These are phyloP conservation scores for Fusarium compactum DNA, from an alignment of 2,329 filamentous ascomycete genomes.

Conservation along the genomic window DNA sequence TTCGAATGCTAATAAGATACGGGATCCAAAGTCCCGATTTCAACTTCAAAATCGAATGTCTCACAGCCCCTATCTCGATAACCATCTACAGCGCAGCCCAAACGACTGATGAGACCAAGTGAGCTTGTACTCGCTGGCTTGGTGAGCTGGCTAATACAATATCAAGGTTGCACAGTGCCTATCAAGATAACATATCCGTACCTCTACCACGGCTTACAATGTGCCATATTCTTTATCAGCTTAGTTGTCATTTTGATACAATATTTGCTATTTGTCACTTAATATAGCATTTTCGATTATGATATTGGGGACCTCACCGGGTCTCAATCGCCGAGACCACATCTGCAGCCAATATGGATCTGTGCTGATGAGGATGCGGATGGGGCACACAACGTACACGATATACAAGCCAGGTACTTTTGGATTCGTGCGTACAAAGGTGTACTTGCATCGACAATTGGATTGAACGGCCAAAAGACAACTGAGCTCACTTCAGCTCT, in stretches of 20 bases:
- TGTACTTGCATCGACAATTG: conserved; percentile 20
- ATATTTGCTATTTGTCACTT: background rate
- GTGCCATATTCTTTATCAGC: background rate
- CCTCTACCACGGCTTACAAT: background rate
- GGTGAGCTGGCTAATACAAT: background rate
- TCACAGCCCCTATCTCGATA: conserved; percentile 16
- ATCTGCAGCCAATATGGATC: conserved; percentile 39
- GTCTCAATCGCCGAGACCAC: conserved; percentile 20
- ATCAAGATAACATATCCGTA: conserved; percentile 5
- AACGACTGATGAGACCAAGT: conserved; percentile 5
- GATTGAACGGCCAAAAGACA: background rate
- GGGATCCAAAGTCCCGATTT: background rate
- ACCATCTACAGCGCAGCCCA: conserved; percentile 12
- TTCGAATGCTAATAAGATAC: no score
- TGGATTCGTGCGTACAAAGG: conserved; percentile 29
- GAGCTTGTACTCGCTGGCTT: background rate
- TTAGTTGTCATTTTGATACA: background rate
- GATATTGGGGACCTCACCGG: conserved; percentile 25
- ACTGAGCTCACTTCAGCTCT: conserved; percentile 30
- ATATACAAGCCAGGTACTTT: conserved; percentile 36
- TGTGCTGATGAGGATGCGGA: conserved; percentile 13
- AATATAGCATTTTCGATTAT: conserved; percentile 2
- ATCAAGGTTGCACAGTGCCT: conserved; percentile 6
- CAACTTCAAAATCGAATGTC: background rate
- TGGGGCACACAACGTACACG: conserved; percentile 6